Percentiles rank a stretch among this genome's conserved stretches.
These are phyloP conservation scores for Carnegiea gigantea DNA, from an alignment of 179 eudicot species.

Conservation along the genomic window DNA sequence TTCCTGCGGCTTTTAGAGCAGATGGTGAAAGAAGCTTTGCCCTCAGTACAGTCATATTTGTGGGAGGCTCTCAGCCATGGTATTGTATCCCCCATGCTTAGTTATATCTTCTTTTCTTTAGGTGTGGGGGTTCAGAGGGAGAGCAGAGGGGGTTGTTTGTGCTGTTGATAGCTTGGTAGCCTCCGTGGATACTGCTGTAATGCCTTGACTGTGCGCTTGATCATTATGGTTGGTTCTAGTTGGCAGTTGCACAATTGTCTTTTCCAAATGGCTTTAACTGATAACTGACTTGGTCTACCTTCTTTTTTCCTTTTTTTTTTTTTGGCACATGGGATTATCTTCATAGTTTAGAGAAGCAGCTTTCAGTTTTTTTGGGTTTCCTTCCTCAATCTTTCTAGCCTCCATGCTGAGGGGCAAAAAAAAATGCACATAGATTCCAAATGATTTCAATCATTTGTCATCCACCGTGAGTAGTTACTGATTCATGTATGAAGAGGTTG, in stretches of 20 bases:
- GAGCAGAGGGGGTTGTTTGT: not conserved
- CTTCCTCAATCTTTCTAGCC: no score
- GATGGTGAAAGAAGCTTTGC: slow-evolving; percentile 97
- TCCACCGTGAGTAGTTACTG: no score
- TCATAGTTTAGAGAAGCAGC: no score
- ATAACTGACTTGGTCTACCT: not conserved
- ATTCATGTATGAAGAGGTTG: no score
- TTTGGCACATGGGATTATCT: not conserved
- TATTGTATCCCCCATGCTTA: slow-evolving; percentile 25
- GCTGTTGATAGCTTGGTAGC: not conserved
- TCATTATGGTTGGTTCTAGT: not conserved
- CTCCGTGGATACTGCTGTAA: no score
- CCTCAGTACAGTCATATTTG: slow-evolving; percentile 76
- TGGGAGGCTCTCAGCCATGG: slow-evolving; percentile 79
- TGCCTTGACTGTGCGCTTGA: not conserved
- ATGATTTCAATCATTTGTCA: no score
- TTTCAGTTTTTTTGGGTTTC: no score
- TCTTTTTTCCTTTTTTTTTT: no score
- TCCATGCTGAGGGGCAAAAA: no score
- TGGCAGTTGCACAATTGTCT: not conserved
- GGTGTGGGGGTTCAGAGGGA: not conserved
- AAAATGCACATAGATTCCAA: no score
- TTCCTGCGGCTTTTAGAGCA: slow-evolving; percentile 88
- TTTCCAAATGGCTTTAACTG: not conserved
- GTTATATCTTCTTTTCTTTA: not conserved